Percentiles rank a stretch among this genome's conserved stretches.
These are phyloP conservation scores for Backusella tarrabulga DNA, from an alignment of 192 early-diverging fungal genomes.

Conservation along the genomic window DNA sequence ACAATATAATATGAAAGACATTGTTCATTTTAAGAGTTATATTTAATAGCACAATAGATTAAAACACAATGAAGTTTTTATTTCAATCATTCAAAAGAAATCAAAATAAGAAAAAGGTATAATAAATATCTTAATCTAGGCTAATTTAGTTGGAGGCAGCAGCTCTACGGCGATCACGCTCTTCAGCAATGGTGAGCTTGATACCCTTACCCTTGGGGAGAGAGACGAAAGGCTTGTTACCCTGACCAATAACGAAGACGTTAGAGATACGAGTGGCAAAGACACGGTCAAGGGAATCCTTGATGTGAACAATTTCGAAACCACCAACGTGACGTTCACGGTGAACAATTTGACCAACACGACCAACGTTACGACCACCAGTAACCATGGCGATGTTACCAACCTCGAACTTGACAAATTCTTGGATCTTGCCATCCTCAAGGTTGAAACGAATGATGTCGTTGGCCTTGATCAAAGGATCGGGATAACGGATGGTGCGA, in stretches of 20 bases:
- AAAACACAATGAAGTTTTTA: not conserved
- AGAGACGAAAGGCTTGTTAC: conserved; percentile 93
- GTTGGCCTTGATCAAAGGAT: conserved; percentile 99
- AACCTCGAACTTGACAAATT: conserved; percentile 95
- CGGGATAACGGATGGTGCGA: conserved; percentile 99
- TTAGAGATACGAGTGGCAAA: conserved; percentile 98
- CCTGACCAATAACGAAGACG: conserved; percentile 86
- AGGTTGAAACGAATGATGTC: conserved; percentile 98
- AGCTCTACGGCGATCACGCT: conserved; percentile 84
- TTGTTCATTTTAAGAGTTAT: not conserved
- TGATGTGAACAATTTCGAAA: conserved; percentile 99
- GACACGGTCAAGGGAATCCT: conserved; percentile 91
- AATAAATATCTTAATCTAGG: not conserved
- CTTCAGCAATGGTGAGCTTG: conserved; percentile 98
- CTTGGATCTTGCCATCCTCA: conserved; percentile 89
- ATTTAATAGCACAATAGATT: not conserved
- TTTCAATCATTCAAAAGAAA: conserved; percentile 5
- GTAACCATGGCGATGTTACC: conserved; percentile 99
- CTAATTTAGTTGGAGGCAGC: not conserved
- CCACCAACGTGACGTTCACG: conserved; percentile 96
- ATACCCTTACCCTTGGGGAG: conserved; percentile 99
- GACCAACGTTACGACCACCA: conserved; percentile 98
- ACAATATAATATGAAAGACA: no score
- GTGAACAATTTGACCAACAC: conserved; percentile 95
- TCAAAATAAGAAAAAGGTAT: conserved; percentile 5